phyloP scores from a whole-genome alignment of 192 early-diverging fungal species.

The Rhizoclosmatium globosum region DNA sequence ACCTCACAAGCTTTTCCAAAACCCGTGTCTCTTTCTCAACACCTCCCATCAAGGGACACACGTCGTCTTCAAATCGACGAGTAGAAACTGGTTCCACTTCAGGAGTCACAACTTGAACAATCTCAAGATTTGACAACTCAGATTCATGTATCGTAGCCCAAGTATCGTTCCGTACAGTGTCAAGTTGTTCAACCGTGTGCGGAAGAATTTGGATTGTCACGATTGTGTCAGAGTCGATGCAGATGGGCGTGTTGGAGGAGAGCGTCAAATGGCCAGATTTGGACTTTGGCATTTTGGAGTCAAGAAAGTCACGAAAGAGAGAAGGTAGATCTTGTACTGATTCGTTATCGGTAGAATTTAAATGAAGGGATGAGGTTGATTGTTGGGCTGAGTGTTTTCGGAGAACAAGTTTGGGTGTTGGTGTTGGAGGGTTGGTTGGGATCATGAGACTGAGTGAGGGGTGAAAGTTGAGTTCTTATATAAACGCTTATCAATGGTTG shows the following conservation, averaged over 20 bases:
- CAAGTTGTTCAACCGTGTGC: background rate
- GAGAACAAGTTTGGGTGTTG: constrained; percentile 8
- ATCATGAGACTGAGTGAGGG: constrained; percentile 8
- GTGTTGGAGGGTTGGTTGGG: background rate
- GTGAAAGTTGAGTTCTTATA: background rate
- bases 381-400: background rate
- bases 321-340: background rate
- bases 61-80: constrained; percentile 16
- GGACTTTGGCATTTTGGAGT: background rate
- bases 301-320: background rate
- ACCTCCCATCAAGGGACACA: constrained; percentile 24
- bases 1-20: background rate
- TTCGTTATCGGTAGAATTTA: background rate
- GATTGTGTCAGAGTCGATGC: background rate
- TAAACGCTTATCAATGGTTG: no score
- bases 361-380: background rate
- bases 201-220: constrained; percentile 11
- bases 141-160: background rate
- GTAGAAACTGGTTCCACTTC: background rate
- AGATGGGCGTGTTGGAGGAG: constrained; percentile 16
- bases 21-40: constrained; percentile 14
- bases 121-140: background rate
- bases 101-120: constrained; percentile 9
- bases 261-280: background rate
- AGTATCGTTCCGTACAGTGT: background rate